Evolutionary conservation across 2,329 filamentous ascomycete species (phyloP).

Genomic region (Pseudocercospora fijiensis): DNA sequence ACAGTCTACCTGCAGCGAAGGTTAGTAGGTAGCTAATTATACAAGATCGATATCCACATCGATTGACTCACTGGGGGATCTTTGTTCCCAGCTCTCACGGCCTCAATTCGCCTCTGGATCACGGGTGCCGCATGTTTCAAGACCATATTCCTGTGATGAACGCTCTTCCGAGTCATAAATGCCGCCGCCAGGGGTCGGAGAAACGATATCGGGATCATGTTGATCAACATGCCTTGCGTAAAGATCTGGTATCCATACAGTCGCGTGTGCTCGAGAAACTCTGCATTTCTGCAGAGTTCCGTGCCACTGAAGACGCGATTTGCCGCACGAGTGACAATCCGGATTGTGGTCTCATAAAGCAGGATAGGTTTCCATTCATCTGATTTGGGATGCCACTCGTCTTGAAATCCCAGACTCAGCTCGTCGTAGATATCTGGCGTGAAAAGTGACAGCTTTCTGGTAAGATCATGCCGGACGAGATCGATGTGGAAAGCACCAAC

Average conservation of each 20-base stretch:
- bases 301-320: constrained; percentile 26
- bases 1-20: constrained; percentile 15
- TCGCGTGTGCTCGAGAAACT: constrained; percentile 21
- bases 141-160: neutral
- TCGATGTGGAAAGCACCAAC: constrained; percentile 15
- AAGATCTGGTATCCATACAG: constrained; percentile 19
- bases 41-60: neutral
- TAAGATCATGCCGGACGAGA: constrained; percentile 23
- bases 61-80: constrained; percentile 8
- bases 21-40: neutral
- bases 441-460: constrained; percentile 22
- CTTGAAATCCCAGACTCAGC: constrained; percentile 18
- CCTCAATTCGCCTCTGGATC: constrained; percentile 9
- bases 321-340: constrained; percentile 24
- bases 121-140: constrained; percentile 4
- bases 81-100: neutral
- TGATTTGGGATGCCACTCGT: constrained; percentile 18
- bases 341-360: constrained; percentile 12
- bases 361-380: constrained; percentile 11
- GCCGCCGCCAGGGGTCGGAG: constrained; percentile 1
- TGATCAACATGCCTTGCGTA: constrained; percentile 16
- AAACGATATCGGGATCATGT: constrained; percentile 15
- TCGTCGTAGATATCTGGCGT: constrained; percentile 21
- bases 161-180: neutral
- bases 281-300: constrained; percentile 23